phyloP scores from a whole-genome alignment of 164 flowering plant species.

The Magnolia kwangsiensis region DNA sequence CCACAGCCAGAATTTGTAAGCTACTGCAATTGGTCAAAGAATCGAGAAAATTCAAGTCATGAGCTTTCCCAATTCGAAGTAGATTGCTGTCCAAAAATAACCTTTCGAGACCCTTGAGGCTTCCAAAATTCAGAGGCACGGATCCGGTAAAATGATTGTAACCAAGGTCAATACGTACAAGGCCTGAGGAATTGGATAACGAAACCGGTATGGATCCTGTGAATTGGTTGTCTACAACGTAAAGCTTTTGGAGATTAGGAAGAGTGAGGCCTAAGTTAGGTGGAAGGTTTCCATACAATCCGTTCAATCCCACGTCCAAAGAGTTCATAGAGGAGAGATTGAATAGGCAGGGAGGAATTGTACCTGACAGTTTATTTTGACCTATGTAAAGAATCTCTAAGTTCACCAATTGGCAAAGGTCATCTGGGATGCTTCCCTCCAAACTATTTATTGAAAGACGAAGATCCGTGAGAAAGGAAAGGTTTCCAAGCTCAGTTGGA shows the following conservation, averaged over 20 bases:
- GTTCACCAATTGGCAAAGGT: background rate
- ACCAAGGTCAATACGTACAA: conserved; percentile 3
- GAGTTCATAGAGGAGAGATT: no score
- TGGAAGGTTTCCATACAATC: conserved; percentile 11
- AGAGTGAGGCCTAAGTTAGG: conserved; percentile 4
- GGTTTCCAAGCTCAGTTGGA: background rate
- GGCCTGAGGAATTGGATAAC: conserved; percentile 9
- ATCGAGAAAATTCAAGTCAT: conserved; percentile 8
- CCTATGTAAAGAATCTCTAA: no score
- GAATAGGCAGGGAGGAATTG: no score
- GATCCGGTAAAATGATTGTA: conserved; percentile 4
- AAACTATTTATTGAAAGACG: background rate
- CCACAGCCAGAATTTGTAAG: background rate
- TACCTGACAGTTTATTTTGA: background rate
- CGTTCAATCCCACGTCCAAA: background rate
- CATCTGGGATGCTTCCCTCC: background rate
- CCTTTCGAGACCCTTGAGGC: background rate
- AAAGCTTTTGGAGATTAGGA: conserved; percentile 11
- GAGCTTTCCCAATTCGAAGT: background rate
- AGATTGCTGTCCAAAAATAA: background rate
- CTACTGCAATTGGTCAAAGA: conserved; percentile 7
- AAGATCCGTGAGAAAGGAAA: background rate
- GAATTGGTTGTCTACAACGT: conserved; percentile 5
- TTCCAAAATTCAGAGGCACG: conserved; percentile 9
- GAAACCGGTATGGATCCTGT: conserved; percentile 16